Base-by-base conservation (phyloP, 768 basidiomycete genomes). In the Cyathus striatus region DNA sequence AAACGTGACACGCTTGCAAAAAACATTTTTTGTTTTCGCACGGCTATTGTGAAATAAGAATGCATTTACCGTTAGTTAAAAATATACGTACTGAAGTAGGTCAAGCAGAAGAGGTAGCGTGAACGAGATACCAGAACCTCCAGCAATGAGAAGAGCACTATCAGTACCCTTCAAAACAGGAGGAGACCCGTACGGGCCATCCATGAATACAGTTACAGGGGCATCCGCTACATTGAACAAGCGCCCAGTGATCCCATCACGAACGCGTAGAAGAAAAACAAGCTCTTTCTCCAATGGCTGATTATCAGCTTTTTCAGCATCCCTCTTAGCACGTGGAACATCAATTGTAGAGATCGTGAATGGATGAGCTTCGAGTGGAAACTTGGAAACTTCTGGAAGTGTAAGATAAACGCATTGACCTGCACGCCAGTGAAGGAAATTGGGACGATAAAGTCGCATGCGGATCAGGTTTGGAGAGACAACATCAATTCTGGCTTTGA, bases 211-310 rank as follows among this genome's bases (percentile, higher is more conserved):
- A 18, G 65, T 65, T 10, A 43, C 37, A 14, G 48, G 33, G 13
- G 13, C 10, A 18, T 24, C 23, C 1, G 65, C 71, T 1, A 44
- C 57, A 37, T 69, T 53, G 35, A 58, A 53, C 9, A 82, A 60
- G 0, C 69, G 64, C 51, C 66, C 68, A 3, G 84, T 86, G 54
- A 84, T 78, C 0, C 85, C 85, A 12, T 66, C 60, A 26, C 73
- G 64, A 13, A 78, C 78, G 16, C 78, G 70, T 45, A 86, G 61
- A 37, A 86, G 58, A 59, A 86, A 83, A 2, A 67, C 62, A 13
- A 84, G 58, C 21, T 78, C 66, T 44, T 69, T 69, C 9, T 18
- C 20, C 16, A 18, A 26, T 22, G 9, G 10, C 35, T 53, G 43
- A 1, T 36, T 38, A 3, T 41, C 43, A 3, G 35, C 23, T 13